Base-by-base conservation (phyloP, 108 stramenopile genomes). In the Nitzschia palea region DNA sequence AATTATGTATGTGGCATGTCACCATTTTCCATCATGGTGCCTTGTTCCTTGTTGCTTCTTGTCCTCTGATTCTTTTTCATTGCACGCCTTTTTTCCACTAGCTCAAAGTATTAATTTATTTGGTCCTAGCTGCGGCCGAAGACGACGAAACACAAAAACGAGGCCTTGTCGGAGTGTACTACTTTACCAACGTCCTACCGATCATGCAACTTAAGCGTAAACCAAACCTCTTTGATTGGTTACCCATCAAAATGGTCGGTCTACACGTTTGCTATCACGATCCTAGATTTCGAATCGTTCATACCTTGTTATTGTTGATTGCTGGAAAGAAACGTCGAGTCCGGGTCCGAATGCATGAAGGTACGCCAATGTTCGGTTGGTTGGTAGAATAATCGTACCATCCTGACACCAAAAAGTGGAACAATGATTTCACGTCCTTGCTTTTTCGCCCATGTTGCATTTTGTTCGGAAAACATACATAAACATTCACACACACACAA, bases 121-220 rank as follows among this genome's bases (percentile, higher is more conserved):
- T 52, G n/a, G 32, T 47, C 17, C 23, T 3, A 22, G 4, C 64
- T 4, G 50, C 31, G 4, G 44, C 44, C 3, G 64, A 65, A 23
- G 64, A 65, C 33, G 64, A 65, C 4, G 64, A 65, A 35, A 52
- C 64, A 3, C 64, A 65, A 23, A 12, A 22, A 65, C 28, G 31
- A 23, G 64, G 64, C 2, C 17, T 45, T n/a, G 22, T 33, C 2
- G 20, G 23, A 4, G 32, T 65, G 3, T 52, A 34, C 18, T 65
- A 65, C 50, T 65, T 65, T 34, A 20, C 57, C 4, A 37, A 3
- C 12, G 57, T 35, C 33, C 6, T 35, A 8, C 10, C 4, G 5
- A 27, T 37, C 4, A 35, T 22, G 3, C 36, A 22, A 4, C 57
- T 20, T 20, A 20, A 14, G 3, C 47, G 47, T 20, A 22, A 59